Percentiles rank a stretch among this genome's conserved stretches.
Conservation (phyloP, 345 rosid genomes). For the Gossypioides kirkii region DNA sequence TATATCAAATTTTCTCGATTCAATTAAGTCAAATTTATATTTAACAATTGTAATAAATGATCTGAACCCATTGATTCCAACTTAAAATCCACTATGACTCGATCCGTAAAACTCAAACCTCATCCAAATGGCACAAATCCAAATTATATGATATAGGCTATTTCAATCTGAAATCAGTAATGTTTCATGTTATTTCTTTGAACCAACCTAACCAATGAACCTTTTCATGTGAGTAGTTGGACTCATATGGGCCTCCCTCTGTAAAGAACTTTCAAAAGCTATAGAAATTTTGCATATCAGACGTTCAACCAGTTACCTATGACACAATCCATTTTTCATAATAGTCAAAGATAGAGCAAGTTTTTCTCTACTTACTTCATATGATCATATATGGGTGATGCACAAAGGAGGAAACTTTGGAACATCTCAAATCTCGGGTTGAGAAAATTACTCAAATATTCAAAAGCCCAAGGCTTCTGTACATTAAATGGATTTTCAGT, state of each 20-base stretch:
- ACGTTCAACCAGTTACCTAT: not conserved
- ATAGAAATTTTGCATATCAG: not conserved
- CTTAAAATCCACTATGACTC: no score
- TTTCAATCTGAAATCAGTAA: no score
- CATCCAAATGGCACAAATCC: no score
- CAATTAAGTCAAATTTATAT: not conserved
- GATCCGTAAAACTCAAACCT: no score
- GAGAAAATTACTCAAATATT: not conserved
- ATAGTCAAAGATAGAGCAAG: not conserved
- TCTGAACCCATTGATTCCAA: no score
- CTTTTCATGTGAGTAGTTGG: no score
- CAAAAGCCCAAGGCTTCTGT: conserved; percentile 8
- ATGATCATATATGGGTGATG: not conserved
- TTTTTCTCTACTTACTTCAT: not conserved
- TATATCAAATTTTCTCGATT: not conserved
- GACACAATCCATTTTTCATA: not conserved
- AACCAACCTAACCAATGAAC: not conserved
- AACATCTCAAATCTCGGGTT: not conserved
- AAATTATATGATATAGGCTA: no score
- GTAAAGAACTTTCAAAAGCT: not conserved
- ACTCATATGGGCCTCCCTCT: no score
- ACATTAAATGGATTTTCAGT: not conserved
- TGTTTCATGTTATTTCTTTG: no score
- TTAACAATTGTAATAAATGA: not conserved
- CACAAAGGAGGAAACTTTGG: not conserved